A percentile compares a stretch with the other conserved stretches of the same genome.
Evolutionary conservation across 495 filamentous ascomycete species (phyloP).

Genomic region (Polyplosphaeria fusca): DNA sequence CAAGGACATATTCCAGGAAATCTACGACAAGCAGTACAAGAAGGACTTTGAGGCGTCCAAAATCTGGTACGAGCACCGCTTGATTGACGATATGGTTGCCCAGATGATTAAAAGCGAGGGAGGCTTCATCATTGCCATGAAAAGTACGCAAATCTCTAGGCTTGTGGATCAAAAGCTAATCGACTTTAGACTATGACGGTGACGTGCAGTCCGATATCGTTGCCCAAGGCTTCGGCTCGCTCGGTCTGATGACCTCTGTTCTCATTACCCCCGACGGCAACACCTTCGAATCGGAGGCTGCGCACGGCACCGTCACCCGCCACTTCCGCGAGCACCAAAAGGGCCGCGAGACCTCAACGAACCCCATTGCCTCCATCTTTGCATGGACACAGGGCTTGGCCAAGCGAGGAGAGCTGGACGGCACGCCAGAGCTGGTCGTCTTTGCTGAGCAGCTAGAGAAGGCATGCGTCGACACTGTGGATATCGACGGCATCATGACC

Average conservation of each 20-base stretch:
- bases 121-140: constrained; percentile 94
- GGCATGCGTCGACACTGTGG: constrained; percentile 92
- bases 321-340: constrained; percentile 99
- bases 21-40: constrained; percentile 85
- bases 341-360: constrained; percentile 92
- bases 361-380: constrained; percentile 98
- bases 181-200: constrained; percentile 85
- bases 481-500: constrained; percentile 94
- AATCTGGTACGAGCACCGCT: constrained; percentile 98
- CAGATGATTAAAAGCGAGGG: constrained; percentile 99
- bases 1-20: constrained; percentile 98
- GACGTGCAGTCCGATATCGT: constrained; percentile 98
- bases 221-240: constrained; percentile 95
- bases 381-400: constrained; percentile 96
- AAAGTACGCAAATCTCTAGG: constrained; percentile 62
- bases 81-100: constrained; percentile 99
- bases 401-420: constrained; percentile 86
- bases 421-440: constrained; percentile 78
- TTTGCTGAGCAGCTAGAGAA: constrained; percentile 90
- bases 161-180: background rate
- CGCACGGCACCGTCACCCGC: constrained; percentile 95
- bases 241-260: constrained; percentile 97
- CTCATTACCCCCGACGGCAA: constrained; percentile 93
- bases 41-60: constrained; percentile 80
- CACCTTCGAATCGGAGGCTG: constrained; percentile 95